Evolutionary conservation across 352 stramenopile genomes (phyloP).

Genomic region (Pythium sukuiense): DNA sequence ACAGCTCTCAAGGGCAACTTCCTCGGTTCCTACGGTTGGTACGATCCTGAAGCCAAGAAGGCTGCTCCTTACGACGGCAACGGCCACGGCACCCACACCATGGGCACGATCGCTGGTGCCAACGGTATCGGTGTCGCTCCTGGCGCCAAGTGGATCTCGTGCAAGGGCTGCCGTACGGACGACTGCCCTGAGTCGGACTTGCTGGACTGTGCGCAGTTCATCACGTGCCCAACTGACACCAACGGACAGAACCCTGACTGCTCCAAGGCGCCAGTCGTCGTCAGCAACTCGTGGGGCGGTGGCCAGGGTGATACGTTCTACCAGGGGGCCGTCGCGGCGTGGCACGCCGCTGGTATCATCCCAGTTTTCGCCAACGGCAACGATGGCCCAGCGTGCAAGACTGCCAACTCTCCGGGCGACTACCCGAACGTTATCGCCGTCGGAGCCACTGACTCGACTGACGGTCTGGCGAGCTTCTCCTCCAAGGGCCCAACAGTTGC

Average conservation of each 20-base stretch:
- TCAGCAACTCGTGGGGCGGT: conserved; percentile 31
- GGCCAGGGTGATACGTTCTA: conserved; percentile 18
- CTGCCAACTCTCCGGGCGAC: conserved; percentile 18
- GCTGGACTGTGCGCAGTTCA: conserved; percentile 29
- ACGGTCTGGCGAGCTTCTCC: conserved; percentile 15
- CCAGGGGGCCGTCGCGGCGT: conserved; percentile 17
- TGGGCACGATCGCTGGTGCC: conserved; percentile 14
- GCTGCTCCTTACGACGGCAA: conserved; percentile 22
- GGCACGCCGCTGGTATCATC: conserved; percentile 28
- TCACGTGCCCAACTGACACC: conserved; percentile 28
- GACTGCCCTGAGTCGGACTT: conserved; percentile 25
- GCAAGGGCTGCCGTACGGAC: conserved; percentile 12
- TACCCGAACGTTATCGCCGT: conserved; percentile 27
- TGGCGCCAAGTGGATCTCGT: conserved; percentile 10
- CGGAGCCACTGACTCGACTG: conserved; percentile 19
- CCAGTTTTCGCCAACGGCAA: conserved; percentile 30
- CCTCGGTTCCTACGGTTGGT: conserved; percentile 15
- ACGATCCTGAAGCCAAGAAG: conserved; percentile 25
- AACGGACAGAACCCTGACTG: conserved; percentile 9
- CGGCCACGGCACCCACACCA: conserved; percentile 24
- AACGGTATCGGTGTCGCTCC: conserved; percentile 10
- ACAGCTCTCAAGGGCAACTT: conserved; percentile 11
- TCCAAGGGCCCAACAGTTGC: conserved; percentile 16
- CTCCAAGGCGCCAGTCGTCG: conserved; percentile 17
- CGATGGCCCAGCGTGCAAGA: conserved; percentile 11